These are phyloP conservation scores for Inga oerstediana DNA, from an alignment of 306 rosid species.

Conservation along the genomic window DNA sequence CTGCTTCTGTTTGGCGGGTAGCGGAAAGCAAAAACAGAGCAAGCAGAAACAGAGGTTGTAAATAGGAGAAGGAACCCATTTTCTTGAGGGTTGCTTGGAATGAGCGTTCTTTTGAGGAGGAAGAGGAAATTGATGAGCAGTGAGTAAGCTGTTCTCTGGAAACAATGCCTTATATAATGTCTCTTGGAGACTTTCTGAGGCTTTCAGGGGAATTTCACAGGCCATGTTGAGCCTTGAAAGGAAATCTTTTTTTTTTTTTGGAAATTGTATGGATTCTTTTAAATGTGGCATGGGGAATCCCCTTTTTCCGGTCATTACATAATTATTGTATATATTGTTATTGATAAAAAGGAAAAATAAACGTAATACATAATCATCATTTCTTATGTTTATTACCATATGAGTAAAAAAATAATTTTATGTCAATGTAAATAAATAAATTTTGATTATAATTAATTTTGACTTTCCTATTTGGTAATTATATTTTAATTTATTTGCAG, in stretches of 20 bases:
- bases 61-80: slow-evolving; percentile 52
- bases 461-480: not conserved
- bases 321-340: not conserved
- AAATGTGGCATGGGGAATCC: slow-evolving; percentile 33
- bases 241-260: not conserved
- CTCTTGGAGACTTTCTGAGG: not conserved
- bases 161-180: slow-evolving; percentile 52
- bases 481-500: not conserved
- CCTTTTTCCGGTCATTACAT: not conserved
- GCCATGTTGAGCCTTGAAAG: slow-evolving; percentile 28
- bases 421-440: not conserved
- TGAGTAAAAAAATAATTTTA: not conserved
- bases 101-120: not conserved
- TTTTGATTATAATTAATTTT: too few species aligned
- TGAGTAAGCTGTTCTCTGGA: slow-evolving; percentile 43
- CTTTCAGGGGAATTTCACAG: slow-evolving; percentile 31
- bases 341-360: not conserved
- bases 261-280: slow-evolving; percentile 25
- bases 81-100: slow-evolving; percentile 51
- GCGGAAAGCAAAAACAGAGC: slow-evolving; percentile 50
- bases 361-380: not conserved
- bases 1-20: slow-evolving; percentile 54
- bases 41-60: slow-evolving; percentile 21
- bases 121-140: slow-evolving; percentile 30
- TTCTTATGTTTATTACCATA: not conserved